Conservation (phyloP, 352 stramenopile species). For the Pythium phragmiticola region DNA sequence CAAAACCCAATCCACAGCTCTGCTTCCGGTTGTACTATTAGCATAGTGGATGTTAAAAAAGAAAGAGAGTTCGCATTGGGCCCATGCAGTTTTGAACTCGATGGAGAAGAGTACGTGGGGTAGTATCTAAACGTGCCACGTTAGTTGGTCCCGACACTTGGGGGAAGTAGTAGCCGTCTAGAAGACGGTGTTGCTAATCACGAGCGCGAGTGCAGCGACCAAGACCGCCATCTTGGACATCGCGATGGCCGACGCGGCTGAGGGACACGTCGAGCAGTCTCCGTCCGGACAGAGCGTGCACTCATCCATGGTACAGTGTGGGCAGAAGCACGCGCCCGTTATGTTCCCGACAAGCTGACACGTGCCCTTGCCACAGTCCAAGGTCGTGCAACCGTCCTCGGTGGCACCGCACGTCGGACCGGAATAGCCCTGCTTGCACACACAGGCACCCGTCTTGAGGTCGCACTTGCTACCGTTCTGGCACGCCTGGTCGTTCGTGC, state of each 20-base stretch:
- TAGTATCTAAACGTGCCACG: slow-evolving; percentile 16
- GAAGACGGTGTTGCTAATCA: slow-evolving; percentile 29
- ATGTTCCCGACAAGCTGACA: slow-evolving; percentile 30
- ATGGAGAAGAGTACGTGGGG: not conserved
- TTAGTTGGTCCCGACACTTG: not conserved
- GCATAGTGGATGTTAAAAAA: not conserved
- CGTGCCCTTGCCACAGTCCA: slow-evolving; percentile 27
- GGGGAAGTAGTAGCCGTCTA: slow-evolving; percentile 6
- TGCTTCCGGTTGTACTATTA: too few species aligned
- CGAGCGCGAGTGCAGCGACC: slow-evolving; percentile 19
- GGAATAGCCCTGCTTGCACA: slow-evolving; percentile 39
- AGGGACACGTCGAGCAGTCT: slow-evolving; percentile 34
- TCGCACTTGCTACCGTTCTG: slow-evolving; percentile 40
- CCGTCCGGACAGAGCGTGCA: slow-evolving; percentile 27
- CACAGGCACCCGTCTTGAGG: slow-evolving; percentile 33
- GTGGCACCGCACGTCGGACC: slow-evolving; percentile 47
- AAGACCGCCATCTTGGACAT: slow-evolving; percentile 31
- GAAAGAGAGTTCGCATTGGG: not conserved
- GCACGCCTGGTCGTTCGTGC: slow-evolving; percentile 37
- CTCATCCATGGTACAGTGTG: slow-evolving; percentile 25
- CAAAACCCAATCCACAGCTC: too few species aligned
- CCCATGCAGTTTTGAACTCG: slow-evolving; percentile 4
- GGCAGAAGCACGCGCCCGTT: slow-evolving; percentile 35
- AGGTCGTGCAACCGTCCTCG: slow-evolving; percentile 36
- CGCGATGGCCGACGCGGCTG: slow-evolving; percentile 27